Evolutionary conservation across 164 flowering plant species (phyloP).

Genomic region (Annona cherimola): DNA sequence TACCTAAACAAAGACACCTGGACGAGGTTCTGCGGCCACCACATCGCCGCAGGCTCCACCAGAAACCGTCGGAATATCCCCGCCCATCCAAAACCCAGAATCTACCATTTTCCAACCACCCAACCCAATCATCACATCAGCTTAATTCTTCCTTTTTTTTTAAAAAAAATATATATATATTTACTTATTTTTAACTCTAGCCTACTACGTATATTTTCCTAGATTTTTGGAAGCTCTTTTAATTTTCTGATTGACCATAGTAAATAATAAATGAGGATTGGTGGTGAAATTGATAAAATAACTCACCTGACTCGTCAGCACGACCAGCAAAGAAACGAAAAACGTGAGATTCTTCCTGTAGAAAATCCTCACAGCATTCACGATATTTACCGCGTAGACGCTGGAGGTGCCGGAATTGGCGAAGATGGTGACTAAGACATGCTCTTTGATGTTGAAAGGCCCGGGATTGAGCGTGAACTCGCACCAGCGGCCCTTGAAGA

Average conservation of each 20-base stretch:
- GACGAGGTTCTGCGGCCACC: slow-evolving; percentile 93
- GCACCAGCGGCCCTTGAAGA: slow-evolving; percentile 49
- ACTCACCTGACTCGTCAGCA: slow-evolving; percentile 71
- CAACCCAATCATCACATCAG: not conserved
- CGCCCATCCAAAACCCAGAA: slow-evolving; percentile 93
- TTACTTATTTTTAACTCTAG: no score
- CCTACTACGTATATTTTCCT: not conserved
- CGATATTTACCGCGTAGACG: slow-evolving; percentile 82
- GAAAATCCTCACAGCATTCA: slow-evolving; percentile 67
- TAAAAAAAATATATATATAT: no score
- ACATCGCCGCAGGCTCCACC: slow-evolving; percentile 92
- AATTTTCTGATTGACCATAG: not conserved
- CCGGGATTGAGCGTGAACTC: slow-evolving; percentile 85
- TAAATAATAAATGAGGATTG: not conserved
- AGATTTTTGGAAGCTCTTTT: not conserved
- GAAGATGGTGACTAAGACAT: slow-evolving; percentile 86
- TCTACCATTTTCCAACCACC: slow-evolving; percentile 28
- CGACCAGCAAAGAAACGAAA: slow-evolving; percentile 58
- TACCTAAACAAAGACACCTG: slow-evolving; percentile 93
- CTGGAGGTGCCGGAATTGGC: slow-evolving; percentile 87
- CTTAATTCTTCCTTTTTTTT: not conserved
- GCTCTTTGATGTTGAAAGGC: slow-evolving; percentile 88
- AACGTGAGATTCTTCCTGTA: slow-evolving; percentile 55
- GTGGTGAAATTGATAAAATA: not conserved
- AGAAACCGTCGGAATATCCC: slow-evolving; percentile 73